Evolutionary conservation across 345 rosid species (phyloP), one percentile per base, ranked within the genome.

Genomic region (Populus nigra): DNA sequence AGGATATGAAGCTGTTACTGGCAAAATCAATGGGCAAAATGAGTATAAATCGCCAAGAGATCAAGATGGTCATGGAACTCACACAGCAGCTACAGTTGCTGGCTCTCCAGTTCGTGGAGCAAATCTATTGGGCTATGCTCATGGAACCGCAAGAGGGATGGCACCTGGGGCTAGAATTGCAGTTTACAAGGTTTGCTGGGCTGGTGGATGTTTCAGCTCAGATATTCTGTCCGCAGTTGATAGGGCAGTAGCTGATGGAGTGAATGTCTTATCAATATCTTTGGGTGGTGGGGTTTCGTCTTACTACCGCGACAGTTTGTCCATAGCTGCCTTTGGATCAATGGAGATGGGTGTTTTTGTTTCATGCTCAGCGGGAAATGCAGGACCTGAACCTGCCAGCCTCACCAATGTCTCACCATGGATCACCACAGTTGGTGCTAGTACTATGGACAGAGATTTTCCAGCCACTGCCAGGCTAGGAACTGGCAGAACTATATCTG

Each of bases 21-120:
- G 84, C 38, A 68, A 66, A 63, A 81, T 81, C 68, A 81, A 77
- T 11, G 84, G 73, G 38, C 67, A 77, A 49, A 50, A 33, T 3
- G 84, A 81, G 75, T 81, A 77, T 38, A 76, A 68, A 31, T 81
- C 80, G 27, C 80, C 84, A 31, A 77, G 78, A 77, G 84, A 81
- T 73, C 80, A 81, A 63, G 84, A 81, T 68, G 84, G 84, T 31
- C 84, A 81, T 73, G 84, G 84, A 35, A 81, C 84, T 61, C 84
- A 81, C 59, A 81, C 84, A 33, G 75, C 84, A 62, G 84, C 80
- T 7, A 81, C 84, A 7, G 84, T 77, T 7, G 80, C 80, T 68
- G 80, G 84, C 12, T 81, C 77, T 36, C 69, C 65, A 13, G 84
- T 81, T 7, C 74, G 13, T 36, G 80, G 77, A 1, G 84, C 84